Conservation (phyloP, 768 basidiomycete genomes). For the Tylopilus cervinicoccineus region DNA sequence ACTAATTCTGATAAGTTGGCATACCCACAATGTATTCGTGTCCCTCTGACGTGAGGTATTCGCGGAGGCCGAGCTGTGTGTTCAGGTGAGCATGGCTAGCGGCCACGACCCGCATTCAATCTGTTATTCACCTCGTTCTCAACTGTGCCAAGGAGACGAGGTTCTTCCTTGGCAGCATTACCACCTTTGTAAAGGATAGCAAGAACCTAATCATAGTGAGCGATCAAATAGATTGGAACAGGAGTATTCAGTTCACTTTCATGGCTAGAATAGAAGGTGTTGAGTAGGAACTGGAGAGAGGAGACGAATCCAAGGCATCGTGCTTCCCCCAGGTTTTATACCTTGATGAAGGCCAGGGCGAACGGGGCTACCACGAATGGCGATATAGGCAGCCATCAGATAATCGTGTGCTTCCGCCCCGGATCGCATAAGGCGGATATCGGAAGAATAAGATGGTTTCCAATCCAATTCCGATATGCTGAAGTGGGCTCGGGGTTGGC, state of each 20-base stretch:
- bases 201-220: slow-evolving; percentile 46
- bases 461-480: background rate
- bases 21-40: slow-evolving; percentile 67
- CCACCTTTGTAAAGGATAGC: slow-evolving; percentile 72
- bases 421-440: background rate
- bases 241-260: slow-evolving; percentile 35
- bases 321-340: slow-evolving; percentile 18
- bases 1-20: background rate
- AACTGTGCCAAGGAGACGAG: slow-evolving; percentile 73
- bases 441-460: background rate
- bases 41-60: slow-evolving; percentile 67
- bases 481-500: background rate
- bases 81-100: background rate
- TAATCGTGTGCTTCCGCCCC: background rate
- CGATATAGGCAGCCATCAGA: background rate
- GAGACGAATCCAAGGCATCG: background rate
- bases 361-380: background rate
- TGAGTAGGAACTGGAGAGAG: slow-evolving; percentile 9
- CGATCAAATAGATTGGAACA: background rate
- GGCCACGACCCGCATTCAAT: background rate
- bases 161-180: slow-evolving; percentile 61
- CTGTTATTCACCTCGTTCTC: slow-evolving; percentile 63
- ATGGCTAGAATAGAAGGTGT: slow-evolving; percentile 24
- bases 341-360: background rate
- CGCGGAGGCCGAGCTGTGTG: slow-evolving; percentile 61